Base-by-base conservation (phyloP, 768 basidiomycete genomes). In the Leccinum variicolor region DNA sequence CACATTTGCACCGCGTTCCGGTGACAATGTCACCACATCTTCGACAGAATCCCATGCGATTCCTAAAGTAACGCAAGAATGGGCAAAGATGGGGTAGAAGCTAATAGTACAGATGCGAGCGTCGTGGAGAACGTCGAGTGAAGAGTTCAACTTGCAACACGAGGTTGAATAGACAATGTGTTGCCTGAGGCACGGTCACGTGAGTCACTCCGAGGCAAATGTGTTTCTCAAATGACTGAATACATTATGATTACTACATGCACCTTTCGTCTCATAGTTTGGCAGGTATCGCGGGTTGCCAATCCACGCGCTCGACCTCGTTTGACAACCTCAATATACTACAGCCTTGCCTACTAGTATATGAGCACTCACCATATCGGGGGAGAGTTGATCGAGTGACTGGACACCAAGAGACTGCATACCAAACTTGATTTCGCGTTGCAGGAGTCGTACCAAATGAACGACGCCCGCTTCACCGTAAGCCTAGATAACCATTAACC, bases 11-110 rank as follows among this genome's bases (percentile, higher is more conserved):
- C 53, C 87, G 87, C 45, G 76, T 72, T 50, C 84, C 83, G 34
- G 77, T 68, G 31, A 92, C 90, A 57, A 94, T 91, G 61, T 92
- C 88, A 56, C 91, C 92, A 67, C 91, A 94, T 69, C 89, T 79
- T 58, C 89, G 81, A 75, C 92, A 94, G 66, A 93, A 93, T 23
- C 87, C 88, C 91, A 93, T 93, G 26, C 23, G 45, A 59, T 50
- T 45, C 26, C 50, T 28, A 45, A 21, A 21, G 41, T 41, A n/a
- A 8, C 41, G 36, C 17, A 33, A 26, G 25, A 26, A 41, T n/a
- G n/a, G n/a, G n/a, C n/a, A n/a, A 29, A 41, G 13, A 23, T 19
- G 41, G 29, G 46, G 26, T 25, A 23, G 45, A 57, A 26, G 34
- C 14, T n/a, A 25, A 53, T 33, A 33, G 14, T 45, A 46, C 23